phyloP scores from a whole-genome alignment of 2,329 filamentous ascomycete species.

The Lachnellula cervina region DNA sequence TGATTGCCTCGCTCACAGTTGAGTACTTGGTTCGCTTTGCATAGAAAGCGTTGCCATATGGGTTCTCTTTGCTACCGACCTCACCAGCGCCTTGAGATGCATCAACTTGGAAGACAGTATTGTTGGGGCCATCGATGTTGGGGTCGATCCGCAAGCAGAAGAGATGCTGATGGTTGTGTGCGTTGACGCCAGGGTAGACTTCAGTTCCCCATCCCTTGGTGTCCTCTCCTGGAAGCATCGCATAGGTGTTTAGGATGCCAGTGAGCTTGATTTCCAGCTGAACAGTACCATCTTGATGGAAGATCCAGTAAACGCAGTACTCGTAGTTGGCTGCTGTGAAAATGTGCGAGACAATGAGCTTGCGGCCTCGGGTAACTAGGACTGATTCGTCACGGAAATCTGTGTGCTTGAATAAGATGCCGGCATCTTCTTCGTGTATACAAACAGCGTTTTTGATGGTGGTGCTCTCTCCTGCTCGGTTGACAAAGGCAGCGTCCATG shows the following conservation, averaged over 20 bases:
- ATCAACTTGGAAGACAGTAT: conserved; percentile 82
- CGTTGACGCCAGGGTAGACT: conserved; percentile 85
- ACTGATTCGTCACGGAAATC: conserved; percentile 88
- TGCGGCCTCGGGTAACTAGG: conserved; percentile 80
- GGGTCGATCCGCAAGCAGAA: conserved; percentile 88
- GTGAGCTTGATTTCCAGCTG: conserved; percentile 90
- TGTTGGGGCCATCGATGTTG: conserved; percentile 79
- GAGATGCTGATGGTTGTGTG: conserved; percentile 92
- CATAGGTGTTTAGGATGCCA: conserved; percentile 88
- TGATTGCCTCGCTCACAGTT: conserved; percentile 62
- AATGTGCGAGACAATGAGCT: conserved; percentile 83
- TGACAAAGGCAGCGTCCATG: conserved; percentile 78
- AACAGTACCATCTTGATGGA: conserved; percentile 87
- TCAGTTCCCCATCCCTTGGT: conserved; percentile 85
- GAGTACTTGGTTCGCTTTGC: conserved; percentile 76
- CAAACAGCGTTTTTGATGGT: conserved; percentile 93
- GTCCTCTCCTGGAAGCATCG: conserved; percentile 74
- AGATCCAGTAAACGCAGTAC: conserved; percentile 83
- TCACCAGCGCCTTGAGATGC: conserved; percentile 65
- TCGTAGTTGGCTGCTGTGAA: conserved; percentile 97
- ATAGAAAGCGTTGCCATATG: conserved; percentile 86
- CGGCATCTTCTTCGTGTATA: conserved; percentile 89
- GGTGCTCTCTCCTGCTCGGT: conserved; percentile 66
- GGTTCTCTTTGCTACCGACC: conserved; percentile 77
- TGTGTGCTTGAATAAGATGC: conserved; percentile 90